Percentiles rank a stretch among this genome's conserved stretches.
Evolutionary conservation across 1,139 yeast genomes (phyloP).

Genomic region (Komagataea norvegica): DNA sequence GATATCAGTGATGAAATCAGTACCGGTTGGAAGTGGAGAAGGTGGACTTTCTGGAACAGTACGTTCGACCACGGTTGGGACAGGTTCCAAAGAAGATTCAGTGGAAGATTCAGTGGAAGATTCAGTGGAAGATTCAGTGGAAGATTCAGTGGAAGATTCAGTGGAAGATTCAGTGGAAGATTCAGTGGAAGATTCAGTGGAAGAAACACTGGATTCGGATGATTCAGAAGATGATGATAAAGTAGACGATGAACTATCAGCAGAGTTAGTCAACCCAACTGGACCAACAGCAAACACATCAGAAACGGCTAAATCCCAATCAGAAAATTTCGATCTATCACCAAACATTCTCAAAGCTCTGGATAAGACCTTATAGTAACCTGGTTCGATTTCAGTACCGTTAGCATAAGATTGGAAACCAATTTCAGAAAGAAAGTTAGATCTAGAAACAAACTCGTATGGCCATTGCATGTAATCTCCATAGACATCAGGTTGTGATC

Average conservation of each 20-base stretch:
- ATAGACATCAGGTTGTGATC: slow-evolving; percentile 3
- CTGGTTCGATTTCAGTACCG: slow-evolving; percentile 12
- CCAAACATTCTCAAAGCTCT: slow-evolving; percentile 14
- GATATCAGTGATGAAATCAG: slow-evolving; percentile 4
- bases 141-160: background rate
- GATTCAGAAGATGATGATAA: background rate
- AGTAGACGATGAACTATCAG: background rate
- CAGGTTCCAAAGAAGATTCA: background rate
- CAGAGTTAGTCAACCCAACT: too few species aligned
- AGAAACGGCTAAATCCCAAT: slow-evolving; percentile 12
- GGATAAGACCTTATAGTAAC: slow-evolving; percentile 12
- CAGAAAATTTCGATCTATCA: slow-evolving; percentile 7
- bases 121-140: background rate
- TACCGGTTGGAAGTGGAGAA: slow-evolving; percentile 4
- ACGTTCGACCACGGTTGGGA: background rate
- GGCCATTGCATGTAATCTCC: slow-evolving; percentile 2
- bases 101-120: background rate
- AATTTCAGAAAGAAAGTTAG: background rate
- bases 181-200: background rate
- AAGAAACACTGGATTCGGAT: too few species aligned
- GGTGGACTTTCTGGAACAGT: background rate
- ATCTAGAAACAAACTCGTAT: slow-evolving; percentile 5
- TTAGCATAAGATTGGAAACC: slow-evolving; percentile 12
- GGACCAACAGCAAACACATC: slow-evolving; percentile 8
- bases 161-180: slow-evolving; percentile 1